Evolutionary conservation across 306 rosid species (phyloP).

Genomic region (Dalbergia cochinchinensis): DNA sequence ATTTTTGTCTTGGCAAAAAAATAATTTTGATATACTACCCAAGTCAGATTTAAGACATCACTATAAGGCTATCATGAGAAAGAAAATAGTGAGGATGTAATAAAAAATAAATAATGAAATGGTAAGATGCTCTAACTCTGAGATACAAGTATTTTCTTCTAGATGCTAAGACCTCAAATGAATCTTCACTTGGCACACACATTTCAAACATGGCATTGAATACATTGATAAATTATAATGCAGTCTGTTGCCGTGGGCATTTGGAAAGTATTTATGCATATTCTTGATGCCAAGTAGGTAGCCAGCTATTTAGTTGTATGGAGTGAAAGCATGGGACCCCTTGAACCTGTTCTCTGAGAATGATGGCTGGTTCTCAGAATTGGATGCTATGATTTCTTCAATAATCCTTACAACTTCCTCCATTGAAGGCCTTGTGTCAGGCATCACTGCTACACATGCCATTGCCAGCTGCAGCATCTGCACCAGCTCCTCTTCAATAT

Average conservation of each 20-base stretch:
- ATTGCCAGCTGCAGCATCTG: conserved; percentile 96
- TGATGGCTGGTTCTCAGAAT: conserved; percentile 57
- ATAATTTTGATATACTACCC: neutral
- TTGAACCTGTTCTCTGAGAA: conserved; percentile 57
- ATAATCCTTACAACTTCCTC: conserved; percentile 79
- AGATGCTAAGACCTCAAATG: conserved; percentile 6
- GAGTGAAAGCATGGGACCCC: conserved; percentile 44
- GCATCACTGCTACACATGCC: conserved; percentile 83
- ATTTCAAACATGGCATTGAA: neutral
- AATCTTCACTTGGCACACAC: conserved; percentile 1
- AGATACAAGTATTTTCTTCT: conserved; percentile 17
- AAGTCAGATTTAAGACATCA: conserved; percentile 5
- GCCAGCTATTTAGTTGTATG: conserved; percentile 12
- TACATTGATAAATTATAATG: neutral
- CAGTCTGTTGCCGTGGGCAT: neutral
- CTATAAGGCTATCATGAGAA: conserved; percentile 19
- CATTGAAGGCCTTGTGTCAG: conserved; percentile 86
- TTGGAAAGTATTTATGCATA: neutral
- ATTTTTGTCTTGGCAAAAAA: neutral
- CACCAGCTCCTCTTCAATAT: conserved; percentile 91
- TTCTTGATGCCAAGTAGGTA: neutral
- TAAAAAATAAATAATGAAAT: neutral
- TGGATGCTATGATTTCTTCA: conserved; percentile 66
- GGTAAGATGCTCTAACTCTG: conserved; percentile 25
- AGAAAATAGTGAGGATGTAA: neutral